phyloP scores from a whole-genome alignment of 2,329 filamentous ascomycete species.

The Colletotrichum orbiculare region DNA sequence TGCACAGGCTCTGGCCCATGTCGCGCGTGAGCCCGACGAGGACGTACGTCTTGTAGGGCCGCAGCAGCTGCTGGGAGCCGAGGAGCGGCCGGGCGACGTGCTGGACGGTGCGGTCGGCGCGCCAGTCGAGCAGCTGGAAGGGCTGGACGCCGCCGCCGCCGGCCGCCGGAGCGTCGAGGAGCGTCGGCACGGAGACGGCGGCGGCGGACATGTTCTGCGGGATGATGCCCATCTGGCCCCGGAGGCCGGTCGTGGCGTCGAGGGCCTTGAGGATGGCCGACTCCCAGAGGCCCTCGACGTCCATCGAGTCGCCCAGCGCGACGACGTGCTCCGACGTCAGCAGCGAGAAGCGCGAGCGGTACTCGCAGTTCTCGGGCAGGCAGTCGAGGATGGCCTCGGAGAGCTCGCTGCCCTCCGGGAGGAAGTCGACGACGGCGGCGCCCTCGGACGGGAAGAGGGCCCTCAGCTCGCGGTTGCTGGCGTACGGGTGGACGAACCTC shows the following conservation, averaged over 20 bases:
- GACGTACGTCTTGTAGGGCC: constrained; percentile 46
- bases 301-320: constrained; percentile 16
- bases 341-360: constrained; percentile 39
- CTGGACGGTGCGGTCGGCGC: constrained; percentile 43
- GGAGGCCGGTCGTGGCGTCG: constrained; percentile 14
- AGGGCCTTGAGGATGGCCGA: constrained; percentile 39
- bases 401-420: constrained; percentile 41
- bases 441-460: constrained; percentile 40
- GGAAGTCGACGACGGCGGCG: constrained; percentile 47
- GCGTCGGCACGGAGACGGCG: constrained; percentile 40
- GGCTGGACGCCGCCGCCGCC: constrained; percentile 11
- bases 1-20: constrained; percentile 48
- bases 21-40: constrained; percentile 46
- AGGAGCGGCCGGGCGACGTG: constrained; percentile 41
- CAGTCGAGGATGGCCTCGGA: constrained; percentile 40
- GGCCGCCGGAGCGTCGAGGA: constrained; percentile 38
- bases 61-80: constrained; percentile 41
- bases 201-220: background rate
- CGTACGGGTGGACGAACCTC: constrained; percentile 42
- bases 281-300: constrained; percentile 38
- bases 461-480: constrained; percentile 44
- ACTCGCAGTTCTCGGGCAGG: constrained; percentile 43
- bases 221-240: constrained; percentile 5
- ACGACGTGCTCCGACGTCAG: constrained; percentile 26
- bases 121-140: constrained; percentile 54